Conservation (phyloP, 352 stramenopile species). For the Phytophthora boehmeriae region DNA sequence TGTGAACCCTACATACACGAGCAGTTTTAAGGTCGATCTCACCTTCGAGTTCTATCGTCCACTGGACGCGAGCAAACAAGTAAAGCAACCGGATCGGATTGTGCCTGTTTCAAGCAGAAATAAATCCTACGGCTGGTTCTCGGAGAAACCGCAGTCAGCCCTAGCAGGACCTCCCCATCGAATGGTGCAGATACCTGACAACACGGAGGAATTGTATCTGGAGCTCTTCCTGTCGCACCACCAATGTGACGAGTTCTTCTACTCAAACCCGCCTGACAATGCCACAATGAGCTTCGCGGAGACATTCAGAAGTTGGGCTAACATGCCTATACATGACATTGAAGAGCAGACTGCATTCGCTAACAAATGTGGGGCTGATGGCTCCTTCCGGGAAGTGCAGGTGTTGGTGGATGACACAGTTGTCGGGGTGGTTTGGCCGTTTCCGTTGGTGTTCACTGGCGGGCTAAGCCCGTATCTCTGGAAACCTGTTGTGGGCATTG, state of each 20-base stretch:
- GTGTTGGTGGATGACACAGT: constrained; percentile 68
- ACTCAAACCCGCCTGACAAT: constrained; percentile 59
- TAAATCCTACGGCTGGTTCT: constrained; percentile 70
- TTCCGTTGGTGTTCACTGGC: constrained; percentile 79
- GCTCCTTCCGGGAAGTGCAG: constrained; percentile 73
- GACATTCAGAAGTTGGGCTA: constrained; percentile 37
- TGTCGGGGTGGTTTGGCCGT: constrained; percentile 72
- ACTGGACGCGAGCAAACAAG: constrained; percentile 15
- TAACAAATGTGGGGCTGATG: constrained; percentile 24
- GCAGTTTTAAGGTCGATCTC: constrained; percentile 64
- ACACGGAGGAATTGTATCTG: constrained; percentile 70
- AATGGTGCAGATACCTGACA: constrained; percentile 55
- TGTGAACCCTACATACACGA: constrained; percentile 62
- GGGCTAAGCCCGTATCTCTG: constrained; percentile 80
- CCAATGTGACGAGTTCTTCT: constrained; percentile 82
- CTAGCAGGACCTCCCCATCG: constrained; percentile 36
- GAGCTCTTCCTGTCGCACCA: constrained; percentile 77
- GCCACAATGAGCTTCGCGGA: constrained; percentile 15
- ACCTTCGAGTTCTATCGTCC: constrained; percentile 64
- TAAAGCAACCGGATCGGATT: constrained; percentile 44
- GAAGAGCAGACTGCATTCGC: not conserved
- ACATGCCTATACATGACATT: constrained; percentile 10
- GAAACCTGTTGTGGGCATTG: constrained; percentile 75
- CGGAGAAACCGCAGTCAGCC: constrained; percentile 48
- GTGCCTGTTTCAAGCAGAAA: constrained; percentile 50